Evolutionary conservation across 495 filamentous ascomycete species (phyloP).

Genomic region (Hypoxylon trugodes): DNA sequence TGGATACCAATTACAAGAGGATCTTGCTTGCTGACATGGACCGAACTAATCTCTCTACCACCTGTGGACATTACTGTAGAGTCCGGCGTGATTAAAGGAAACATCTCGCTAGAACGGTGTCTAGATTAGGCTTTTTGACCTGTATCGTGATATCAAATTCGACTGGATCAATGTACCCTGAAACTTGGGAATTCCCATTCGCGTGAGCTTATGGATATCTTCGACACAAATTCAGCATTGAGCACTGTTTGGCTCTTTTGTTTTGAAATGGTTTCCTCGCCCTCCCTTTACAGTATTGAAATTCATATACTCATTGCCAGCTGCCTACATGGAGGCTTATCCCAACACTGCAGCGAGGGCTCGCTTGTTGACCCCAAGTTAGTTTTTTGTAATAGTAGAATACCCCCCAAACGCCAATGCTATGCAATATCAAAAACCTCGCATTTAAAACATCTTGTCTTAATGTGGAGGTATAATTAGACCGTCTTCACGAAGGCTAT

Average conservation of each 20-base stretch:
- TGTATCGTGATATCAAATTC: slow-evolving; percentile 34
- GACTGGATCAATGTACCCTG: slow-evolving; percentile 20
- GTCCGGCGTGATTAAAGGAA: slow-evolving; percentile 25
- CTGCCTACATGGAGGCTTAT: slow-evolving; percentile 7
- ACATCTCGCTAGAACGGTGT: slow-evolving; percentile 36
- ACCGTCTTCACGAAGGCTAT: slow-evolving; percentile 52
- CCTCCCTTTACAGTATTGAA: neutral
- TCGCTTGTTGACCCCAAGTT: slow-evolving; percentile 6
- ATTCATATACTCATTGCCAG: neutral
- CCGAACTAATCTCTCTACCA: slow-evolving; percentile 9
- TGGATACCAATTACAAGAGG: slow-evolving; percentile 24
- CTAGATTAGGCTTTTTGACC: slow-evolving; percentile 35
- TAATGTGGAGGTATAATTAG: neutral
- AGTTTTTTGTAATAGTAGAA: slow-evolving; percentile 5
- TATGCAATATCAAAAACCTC: slow-evolving; percentile 36
- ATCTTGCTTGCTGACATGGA: slow-evolving; percentile 1
- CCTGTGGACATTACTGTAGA: slow-evolving; percentile 25
- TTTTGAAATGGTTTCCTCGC: slow-evolving; percentile 13
- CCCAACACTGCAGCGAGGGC: slow-evolving; percentile 6
- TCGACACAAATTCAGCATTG: slow-evolving; percentile 20
- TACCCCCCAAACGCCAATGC: slow-evolving; percentile 42
- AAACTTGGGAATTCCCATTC: slow-evolving; percentile 26
- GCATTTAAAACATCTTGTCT: neutral
- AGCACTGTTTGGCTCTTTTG: slow-evolving; percentile 9
- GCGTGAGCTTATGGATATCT: slow-evolving; percentile 36